Percentiles rank a stretch among this genome's conserved stretches.
Conservation (phyloP, 2,329 filamentous ascomycete genomes). For the Paecilomyces fulvus region DNA sequence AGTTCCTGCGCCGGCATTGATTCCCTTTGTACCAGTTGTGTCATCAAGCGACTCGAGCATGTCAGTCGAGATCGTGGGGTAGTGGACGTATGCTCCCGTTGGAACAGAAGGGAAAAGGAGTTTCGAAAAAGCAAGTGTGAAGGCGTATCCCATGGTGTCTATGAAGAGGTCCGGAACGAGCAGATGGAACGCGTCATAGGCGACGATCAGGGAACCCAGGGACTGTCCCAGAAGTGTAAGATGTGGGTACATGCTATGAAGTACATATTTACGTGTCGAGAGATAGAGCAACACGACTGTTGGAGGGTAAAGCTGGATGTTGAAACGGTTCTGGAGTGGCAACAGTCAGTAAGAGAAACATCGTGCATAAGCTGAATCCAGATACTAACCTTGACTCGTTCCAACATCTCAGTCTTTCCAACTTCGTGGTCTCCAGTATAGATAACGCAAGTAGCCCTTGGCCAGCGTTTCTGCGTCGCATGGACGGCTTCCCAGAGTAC, state of each 20-base stretch:
- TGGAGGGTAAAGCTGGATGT: constrained; percentile 77
- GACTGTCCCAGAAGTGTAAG: constrained; percentile 95
- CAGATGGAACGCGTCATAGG: constrained; percentile 86
- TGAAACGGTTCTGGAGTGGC: constrained; percentile 67
- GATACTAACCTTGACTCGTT: constrained; percentile 58
- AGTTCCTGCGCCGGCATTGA: constrained; percentile 74
- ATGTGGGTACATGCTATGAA: constrained; percentile 77
- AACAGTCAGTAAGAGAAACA: background rate
- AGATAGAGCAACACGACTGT: constrained; percentile 86
- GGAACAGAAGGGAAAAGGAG: constrained; percentile 72
- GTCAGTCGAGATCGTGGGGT: constrained; percentile 95
- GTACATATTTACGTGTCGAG: constrained; percentile 75
- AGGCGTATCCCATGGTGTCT: constrained; percentile 98
- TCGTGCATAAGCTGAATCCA: background rate
- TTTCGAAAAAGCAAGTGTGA: constrained; percentile 73
- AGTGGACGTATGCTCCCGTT: constrained; percentile 92
- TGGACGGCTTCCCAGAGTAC: constrained; percentile 94
- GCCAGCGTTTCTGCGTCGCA: constrained; percentile 82
- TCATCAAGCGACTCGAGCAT: constrained; percentile 82
- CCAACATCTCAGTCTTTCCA: constrained; percentile 68
- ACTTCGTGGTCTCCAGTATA: constrained; percentile 94
- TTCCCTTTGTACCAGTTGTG: constrained; percentile 54
- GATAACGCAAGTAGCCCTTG: constrained; percentile 78
- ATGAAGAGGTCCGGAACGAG: constrained; percentile 89
- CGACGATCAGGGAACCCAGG: constrained; percentile 75